Evolutionary conservation across 257 asterid species (phyloP), one percentile per base, ranked within the genome.

Genomic region (Solanum rostratum): DNA sequence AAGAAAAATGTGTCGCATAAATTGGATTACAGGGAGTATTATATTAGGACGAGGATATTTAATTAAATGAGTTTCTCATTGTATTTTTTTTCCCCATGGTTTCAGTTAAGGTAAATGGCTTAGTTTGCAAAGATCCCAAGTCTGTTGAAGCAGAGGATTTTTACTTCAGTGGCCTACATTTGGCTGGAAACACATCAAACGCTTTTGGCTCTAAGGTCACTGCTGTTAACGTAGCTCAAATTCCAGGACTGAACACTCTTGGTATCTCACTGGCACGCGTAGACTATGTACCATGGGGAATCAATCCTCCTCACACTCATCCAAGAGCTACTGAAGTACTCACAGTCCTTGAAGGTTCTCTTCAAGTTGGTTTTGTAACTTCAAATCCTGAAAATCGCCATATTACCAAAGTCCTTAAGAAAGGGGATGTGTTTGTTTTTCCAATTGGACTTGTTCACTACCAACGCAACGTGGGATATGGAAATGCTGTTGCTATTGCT

Each of bases 101-200:
- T 68, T 59, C 89, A 88, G 89, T 50, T 60, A 80, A 83, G 66
- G 86, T 84, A 55, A 80, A 87, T 63, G 88, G 87, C 10, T 10
- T 69, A 30, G 83, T 84, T 10, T 88, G 91, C 87, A 88, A 86
- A 54, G 57, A 86, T 65, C 86, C 86, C 5, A 39, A 33, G 27
- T 15, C 57, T 20, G 88, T 22, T 20, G 5, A 16, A 29, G 88
- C 54, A 76, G 81, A 83, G 50, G 88, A 83, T 50, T 83, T 86
- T 89, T 39, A 79, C 90, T 89, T 86, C 87, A 84, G 85, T 30
- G 91, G 91, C 49, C 86, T 88, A n/a, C 85, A 87, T 55, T 10
- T 85, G 15, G 74, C 90, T 10, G 90, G 89, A 13, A 86, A 90
- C 66, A 89, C 91, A 1, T 46, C 86, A 11, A 90, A 89, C 37